These are phyloP conservation scores for Scutellaria baicalensis DNA, from an alignment of 257 asterid species.

Conservation along the genomic window DNA sequence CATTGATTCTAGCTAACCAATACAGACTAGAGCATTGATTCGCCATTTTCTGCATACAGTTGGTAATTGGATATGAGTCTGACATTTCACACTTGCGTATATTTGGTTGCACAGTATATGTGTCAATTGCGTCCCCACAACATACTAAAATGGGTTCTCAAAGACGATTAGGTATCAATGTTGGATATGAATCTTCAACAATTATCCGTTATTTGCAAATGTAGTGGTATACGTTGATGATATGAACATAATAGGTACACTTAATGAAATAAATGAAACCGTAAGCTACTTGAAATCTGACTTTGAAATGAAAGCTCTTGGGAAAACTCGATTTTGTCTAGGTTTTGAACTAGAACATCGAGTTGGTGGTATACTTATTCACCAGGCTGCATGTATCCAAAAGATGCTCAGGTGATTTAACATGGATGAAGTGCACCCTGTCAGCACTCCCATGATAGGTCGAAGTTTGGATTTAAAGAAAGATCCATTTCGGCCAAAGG, in stretches of 20 bases:
- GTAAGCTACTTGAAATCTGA: neutral
- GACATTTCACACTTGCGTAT: no score
- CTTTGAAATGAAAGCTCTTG: neutral
- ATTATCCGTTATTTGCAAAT: no score
- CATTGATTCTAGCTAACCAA: no score
- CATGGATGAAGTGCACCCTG: neutral
- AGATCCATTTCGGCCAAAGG: neutral
- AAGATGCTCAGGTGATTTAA: neutral
- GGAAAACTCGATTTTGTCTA: neutral
- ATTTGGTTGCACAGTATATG: no score
- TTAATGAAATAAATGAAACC: neutral
- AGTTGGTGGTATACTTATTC: neutral
- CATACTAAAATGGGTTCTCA: no score
- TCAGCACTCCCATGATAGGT: neutral
- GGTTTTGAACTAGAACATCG: neutral
- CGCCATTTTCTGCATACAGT: no score
- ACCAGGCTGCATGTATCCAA: neutral
- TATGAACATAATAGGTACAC: neutral
- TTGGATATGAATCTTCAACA: no score
- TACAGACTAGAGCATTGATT: no score
- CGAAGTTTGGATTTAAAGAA: neutral
- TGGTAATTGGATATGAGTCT: no score
- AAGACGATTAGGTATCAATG: no score
- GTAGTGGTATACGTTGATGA: no score
- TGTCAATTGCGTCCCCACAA: no score